Evolutionary conservation across 148 eudicot genomes (phyloP), one percentile per base, ranked within the genome.

Genomic region (Salicornia ramosissima): DNA sequence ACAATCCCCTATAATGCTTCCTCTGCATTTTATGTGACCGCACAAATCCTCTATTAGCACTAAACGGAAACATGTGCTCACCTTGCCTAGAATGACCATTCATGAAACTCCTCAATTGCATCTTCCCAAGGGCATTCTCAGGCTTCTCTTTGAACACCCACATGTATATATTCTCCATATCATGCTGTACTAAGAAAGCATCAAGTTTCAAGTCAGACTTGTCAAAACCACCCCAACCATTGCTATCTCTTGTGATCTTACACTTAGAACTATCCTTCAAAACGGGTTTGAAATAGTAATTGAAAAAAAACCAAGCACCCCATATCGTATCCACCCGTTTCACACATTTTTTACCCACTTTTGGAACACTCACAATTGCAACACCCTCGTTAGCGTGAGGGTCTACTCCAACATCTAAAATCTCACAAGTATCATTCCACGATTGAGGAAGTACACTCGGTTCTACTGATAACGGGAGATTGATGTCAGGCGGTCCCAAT

Each of bases 221-320:
- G 21, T 84, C 92, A 54, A 86, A 90, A 60, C 96, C 96, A 0
- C 85, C 82, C 7, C 87, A 74, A 54, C 96, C 96, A 67, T 82
- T 87, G 60, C 79, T 45, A 74, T 90, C 92, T 43, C 84, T 52
- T 2, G 78, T 69, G 3, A 81, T 68, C 74, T 78, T 90, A 52
- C 81, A 57, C 72, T 87, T 87, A 1, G 84, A 68, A 39, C 84
- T 87, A 34, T 87, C 92, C 61, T 84, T 86, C 72, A 90, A 75
- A 30, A 80, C 83, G 1, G 96, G 92, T 67, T 84, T 90, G 61
- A 90, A 90, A 53, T 90, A 90, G 77, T 84, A 90, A 72, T 88
- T 90, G 80, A 90, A 90, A 82, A 90, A 90, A 62, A 90, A 83
- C 96, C 96, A 90, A 73, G 96, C 96, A 2, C 92, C 96, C 96